Evolutionary conservation across 768 basidiomycete species (phyloP).

Genomic region (Kwoniella bestiolae): DNA sequence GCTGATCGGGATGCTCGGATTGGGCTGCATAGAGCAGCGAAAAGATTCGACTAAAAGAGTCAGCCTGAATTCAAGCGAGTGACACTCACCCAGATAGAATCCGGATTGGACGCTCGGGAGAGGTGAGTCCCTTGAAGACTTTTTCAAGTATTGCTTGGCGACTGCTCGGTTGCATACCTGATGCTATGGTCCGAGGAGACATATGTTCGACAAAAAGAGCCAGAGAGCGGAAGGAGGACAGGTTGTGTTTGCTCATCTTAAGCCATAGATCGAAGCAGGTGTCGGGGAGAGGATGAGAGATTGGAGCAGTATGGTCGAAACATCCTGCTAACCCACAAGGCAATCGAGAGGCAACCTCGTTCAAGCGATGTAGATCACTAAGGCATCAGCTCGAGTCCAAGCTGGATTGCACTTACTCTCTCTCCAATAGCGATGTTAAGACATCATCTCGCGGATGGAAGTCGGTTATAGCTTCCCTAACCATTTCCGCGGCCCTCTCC

Average conservation of each 20-base stretch:
- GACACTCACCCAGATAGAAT: constrained; percentile 26
- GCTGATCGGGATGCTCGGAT: constrained; percentile 16
- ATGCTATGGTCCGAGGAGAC: background rate
- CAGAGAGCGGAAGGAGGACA: constrained; percentile 12
- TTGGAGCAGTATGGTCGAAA: background rate
- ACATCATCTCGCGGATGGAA: background rate
- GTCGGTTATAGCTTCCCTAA: constrained; percentile 1
- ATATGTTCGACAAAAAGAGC: constrained; percentile 22
- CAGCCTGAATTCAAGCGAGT: background rate
- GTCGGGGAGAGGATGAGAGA: constrained; percentile 15
- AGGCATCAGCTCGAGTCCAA: background rate
- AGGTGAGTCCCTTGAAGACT: constrained; percentile 1
- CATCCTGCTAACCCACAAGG: constrained; percentile 18
- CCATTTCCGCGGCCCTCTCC: background rate
- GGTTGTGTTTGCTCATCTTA: background rate
- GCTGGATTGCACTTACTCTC: constrained; percentile 4
- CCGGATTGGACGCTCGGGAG: constrained; percentile 11
- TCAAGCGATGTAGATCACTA: constrained; percentile 3
- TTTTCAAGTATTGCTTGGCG: constrained; percentile 16
- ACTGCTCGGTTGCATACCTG: constrained; percentile 8
- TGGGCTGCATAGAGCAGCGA: constrained; percentile 16
- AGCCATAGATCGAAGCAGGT: constrained; percentile 16
- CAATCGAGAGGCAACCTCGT: background rate
- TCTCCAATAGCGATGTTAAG: background rate
- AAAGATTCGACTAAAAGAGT: constrained; percentile 16